Conservation (phyloP, 2,329 filamentous ascomycete species). For the Sporothrix brunneoviolacea region DNA sequence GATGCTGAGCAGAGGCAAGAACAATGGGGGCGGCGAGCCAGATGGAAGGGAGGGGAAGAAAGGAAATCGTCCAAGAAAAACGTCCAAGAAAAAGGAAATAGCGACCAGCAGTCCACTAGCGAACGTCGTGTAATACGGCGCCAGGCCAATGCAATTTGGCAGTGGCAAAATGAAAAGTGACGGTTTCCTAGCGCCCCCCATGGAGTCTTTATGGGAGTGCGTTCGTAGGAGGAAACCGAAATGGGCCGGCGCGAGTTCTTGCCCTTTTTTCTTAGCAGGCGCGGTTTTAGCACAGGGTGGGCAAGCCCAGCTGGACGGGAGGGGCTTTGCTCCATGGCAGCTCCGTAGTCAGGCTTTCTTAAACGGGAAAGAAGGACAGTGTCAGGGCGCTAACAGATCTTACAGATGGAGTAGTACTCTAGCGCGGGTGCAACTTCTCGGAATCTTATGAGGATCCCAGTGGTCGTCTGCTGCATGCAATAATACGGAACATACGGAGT, state of each 20-base stretch:
- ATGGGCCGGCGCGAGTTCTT: no score
- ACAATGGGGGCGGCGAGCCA: not conserved
- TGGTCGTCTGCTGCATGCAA: no score
- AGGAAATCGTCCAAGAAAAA: not conserved
- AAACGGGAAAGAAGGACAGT: constrained; percentile 1
- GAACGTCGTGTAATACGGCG: not conserved
- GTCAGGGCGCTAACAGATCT: not conserved
- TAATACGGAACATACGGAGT: no score
- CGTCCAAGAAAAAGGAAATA: not conserved
- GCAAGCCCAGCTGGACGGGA: constrained; percentile 10
- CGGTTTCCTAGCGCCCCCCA: not conserved
- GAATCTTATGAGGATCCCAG: no score
- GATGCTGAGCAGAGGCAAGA: not conserved
- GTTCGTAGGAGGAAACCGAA: no score
- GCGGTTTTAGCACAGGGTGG: constrained; percentile 6
- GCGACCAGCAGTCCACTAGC: not conserved
- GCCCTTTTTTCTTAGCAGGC: not conserved
- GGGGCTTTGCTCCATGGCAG: constrained; percentile 9
- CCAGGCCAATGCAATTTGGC: constrained; percentile 2
- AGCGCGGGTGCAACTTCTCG: not conserved
- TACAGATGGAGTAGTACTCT: not conserved
- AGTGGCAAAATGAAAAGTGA: constrained; percentile 7
- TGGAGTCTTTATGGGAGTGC: not conserved
- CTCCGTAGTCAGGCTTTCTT: constrained; percentile 11
- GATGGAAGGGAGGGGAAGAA: not conserved